phyloP scores from a whole-genome alignment of 805 yeast genomes.

The Saturnispora ahearnii region DNA sequence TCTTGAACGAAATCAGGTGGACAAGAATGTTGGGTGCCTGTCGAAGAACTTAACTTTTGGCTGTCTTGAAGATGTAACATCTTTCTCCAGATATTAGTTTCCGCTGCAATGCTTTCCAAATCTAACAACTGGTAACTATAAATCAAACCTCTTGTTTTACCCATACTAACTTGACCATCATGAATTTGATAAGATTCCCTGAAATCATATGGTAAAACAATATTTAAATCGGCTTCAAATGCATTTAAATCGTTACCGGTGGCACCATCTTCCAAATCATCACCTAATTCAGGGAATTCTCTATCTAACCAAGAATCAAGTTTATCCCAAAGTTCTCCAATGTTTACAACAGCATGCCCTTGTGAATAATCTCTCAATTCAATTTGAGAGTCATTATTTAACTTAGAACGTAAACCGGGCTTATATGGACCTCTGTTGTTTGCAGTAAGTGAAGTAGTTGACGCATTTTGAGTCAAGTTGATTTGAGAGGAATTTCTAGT shows the following conservation, averaged over 20 bases:
- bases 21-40: conserved; percentile 44
- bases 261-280: conserved; percentile 69
- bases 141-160: conserved; percentile 66
- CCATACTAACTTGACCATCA: conserved; percentile 84
- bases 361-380: conserved; percentile 32
- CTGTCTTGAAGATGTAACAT: conserved; percentile 32
- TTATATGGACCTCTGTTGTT: conserved; percentile 29
- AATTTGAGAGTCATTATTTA: conserved; percentile 47
- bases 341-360: conserved; percentile 53
- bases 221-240: conserved; percentile 72
- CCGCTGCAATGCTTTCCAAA: conserved; percentile 69
- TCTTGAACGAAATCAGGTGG: conserved; percentile 71
- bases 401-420: conserved; percentile 32
- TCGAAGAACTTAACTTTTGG: conserved; percentile 14
- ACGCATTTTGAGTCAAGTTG: conserved; percentile 23
- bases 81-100: conserved; percentile 79
- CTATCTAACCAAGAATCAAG: conserved; percentile 75
- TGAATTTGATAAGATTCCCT: conserved; percentile 71
- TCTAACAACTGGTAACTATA: conserved; percentile 77
- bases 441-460: conserved; percentile 20
- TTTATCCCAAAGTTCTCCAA: conserved; percentile 80
- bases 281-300: conserved; percentile 72
- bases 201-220: conserved; percentile 72
- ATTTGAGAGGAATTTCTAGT: conserved; percentile 22
- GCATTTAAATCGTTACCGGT: conserved; percentile 72